phyloP scores from a whole-genome alignment of 2,329 filamentous ascomycete genomes.

The Verticillium nonalfalfae region DNA sequence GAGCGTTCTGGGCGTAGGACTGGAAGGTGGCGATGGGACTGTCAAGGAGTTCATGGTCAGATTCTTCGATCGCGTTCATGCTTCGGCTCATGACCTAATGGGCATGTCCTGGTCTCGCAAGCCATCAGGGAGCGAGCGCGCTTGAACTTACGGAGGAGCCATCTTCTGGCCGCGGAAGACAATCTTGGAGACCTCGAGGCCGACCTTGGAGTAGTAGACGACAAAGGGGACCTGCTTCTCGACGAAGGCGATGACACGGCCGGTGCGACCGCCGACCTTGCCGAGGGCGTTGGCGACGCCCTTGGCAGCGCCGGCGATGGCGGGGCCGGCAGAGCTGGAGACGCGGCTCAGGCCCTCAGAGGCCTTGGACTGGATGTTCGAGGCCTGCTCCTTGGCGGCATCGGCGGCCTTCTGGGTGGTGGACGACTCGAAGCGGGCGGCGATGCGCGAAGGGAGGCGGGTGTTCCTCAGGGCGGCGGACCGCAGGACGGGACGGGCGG shows the following conservation, averaged over 20 bases:
- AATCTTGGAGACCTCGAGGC: constrained; percentile 79
- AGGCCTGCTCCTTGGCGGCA: constrained; percentile 32
- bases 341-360: constrained; percentile 79
- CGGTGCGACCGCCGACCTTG: constrained; percentile 78
- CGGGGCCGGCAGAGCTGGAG: constrained; percentile 71
- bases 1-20: constrained; percentile 71
- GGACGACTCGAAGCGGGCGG: constrained; percentile 57
- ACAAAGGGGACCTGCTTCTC: constrained; percentile 71
- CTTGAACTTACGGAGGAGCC: constrained; percentile 75
- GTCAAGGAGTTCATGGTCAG: constrained; percentile 6
- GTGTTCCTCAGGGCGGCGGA: constrained; percentile 37
- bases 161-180: constrained; percentile 86
- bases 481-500: constrained; percentile 38
- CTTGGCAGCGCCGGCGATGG: constrained; percentile 66
- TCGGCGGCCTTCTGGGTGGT: constrained; percentile 39
- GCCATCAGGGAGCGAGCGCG: background rate
- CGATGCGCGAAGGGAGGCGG: constrained; percentile 29
- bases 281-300: constrained; percentile 60
- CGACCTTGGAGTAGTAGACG: constrained; percentile 88
- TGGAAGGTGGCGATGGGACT: constrained; percentile 81
- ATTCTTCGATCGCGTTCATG: constrained; percentile 5
- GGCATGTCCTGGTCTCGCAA: no score
- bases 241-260: constrained; percentile 69
- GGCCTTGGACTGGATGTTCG: constrained; percentile 57
- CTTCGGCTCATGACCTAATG: background rate